These are phyloP conservation scores for Hibiscus tridactylites DNA, from an alignment of 345 rosid species.

Conservation along the genomic window DNA sequence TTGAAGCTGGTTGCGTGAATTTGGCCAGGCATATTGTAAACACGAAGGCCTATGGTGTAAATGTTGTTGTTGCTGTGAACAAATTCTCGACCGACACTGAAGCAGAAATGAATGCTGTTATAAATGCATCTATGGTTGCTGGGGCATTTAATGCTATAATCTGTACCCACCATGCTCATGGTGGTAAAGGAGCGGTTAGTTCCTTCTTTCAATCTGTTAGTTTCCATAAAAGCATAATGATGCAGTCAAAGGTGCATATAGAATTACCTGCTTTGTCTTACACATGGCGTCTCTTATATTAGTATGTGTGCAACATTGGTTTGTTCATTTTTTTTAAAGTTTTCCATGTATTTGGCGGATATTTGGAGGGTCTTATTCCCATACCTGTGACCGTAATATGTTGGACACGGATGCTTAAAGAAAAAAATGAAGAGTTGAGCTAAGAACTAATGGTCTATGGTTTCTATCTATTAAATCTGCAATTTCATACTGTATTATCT, in stretches of 20 bases:
- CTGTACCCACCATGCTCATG: conserved; percentile 95
- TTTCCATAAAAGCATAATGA: neutral
- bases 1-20: conserved; percentile 94
- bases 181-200: conserved; percentile 96
- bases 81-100: conserved; percentile 83
- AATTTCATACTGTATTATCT: too few relatives aligned
- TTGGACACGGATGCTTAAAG: too few relatives aligned
- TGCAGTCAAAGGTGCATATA: neutral
- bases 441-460: too few relatives aligned
- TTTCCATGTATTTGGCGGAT: too few relatives aligned
- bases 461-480: too few relatives aligned
- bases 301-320: neutral
- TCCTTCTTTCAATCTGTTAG: neutral
- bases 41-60: conserved; percentile 82
- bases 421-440: too few relatives aligned
- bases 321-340: neutral
- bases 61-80: conserved; percentile 94
- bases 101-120: conserved; percentile 87
- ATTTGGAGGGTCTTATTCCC: too few relatives aligned
- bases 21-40: conserved; percentile 83
- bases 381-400: too few relatives aligned
- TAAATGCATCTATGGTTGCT: conserved; percentile 65
- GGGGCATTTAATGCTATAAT: conserved; percentile 93
- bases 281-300: neutral
- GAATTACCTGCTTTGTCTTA: neutral